Conservation (phyloP, 78 protist species). For the Dictyostelium firmibasis region DNA sequence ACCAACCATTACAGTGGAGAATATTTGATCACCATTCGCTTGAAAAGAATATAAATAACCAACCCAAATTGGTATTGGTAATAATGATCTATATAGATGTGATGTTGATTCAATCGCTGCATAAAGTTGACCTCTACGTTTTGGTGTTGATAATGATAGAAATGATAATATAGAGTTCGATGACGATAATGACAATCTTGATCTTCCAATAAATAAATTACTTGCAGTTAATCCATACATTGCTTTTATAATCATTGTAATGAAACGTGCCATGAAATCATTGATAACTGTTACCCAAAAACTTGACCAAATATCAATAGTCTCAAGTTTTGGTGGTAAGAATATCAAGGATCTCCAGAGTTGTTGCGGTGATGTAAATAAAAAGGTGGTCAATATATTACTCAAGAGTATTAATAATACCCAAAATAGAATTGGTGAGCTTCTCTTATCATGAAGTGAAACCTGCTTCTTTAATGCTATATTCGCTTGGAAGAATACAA, state of each 20-base stretch:
- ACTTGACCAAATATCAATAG: conserved; percentile 17
- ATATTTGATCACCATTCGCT: conserved; percentile 29
- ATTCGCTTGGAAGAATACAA: conserved; percentile 38
- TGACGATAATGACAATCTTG: not conserved
- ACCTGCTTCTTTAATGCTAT: conserved; percentile 29
- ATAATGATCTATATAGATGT: conserved; percentile 35
- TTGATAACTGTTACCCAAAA: conserved; percentile 50
- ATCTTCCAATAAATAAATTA: not conserved
- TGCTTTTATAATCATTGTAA: conserved; percentile 50
- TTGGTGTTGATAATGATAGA: conserved; percentile 29
- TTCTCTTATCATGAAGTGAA: conserved; percentile 37
- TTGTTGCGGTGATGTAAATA: conserved; percentile 15
- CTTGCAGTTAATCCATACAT: not conserved
- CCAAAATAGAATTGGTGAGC: conserved; percentile 2
- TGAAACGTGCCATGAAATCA: conserved; percentile 52
- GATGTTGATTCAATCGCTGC: conserved; percentile 27
- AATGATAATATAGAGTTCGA: not conserved
- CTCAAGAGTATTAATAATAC: conserved; percentile 5
- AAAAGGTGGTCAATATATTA: conserved; percentile 17
- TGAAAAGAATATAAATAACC: conserved; percentile 21
- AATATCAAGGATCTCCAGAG: conserved; percentile 40
- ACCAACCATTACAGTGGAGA: conserved; percentile 58
- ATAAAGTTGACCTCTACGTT: conserved; percentile 60
- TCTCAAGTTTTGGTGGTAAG: not conserved
- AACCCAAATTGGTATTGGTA: conserved; percentile 79